Base-by-base conservation (phyloP, 192 early-diverging fungal species). In the Coemansia sp. region DNA sequence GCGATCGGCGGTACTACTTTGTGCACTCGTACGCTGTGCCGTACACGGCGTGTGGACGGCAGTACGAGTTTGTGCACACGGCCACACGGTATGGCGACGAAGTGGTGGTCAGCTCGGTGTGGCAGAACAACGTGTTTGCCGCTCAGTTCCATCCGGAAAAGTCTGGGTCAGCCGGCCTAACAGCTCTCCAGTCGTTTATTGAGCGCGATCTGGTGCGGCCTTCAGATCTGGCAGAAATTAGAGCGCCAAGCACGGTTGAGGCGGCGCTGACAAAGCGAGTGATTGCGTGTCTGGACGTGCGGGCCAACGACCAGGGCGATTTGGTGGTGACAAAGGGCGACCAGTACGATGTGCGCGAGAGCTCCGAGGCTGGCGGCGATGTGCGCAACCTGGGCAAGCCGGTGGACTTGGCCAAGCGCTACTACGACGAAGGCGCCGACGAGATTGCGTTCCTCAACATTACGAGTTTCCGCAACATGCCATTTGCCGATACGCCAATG, bases 111-210 rank as follows among this genome's bases (percentile, higher is more conserved):
- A 90, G 91, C 50, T 79, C 90, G 12, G 85, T 97, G 14, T 87
- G 90, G 78, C 83, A 83, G 51, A 88, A 87, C 49, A 96, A 94
- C 70, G 83, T 98, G 29, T 95, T 98, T 87, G 92, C 93, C 27
- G 98, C 96, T 5, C 98, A 99, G 79, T 99, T 99, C 82, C 98
- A 99, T 69, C 98, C 98, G 6, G 98, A 99, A 75, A 99, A 99
- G 82, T 92, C 89, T 51, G 98, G 98, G 3, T 84, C 79, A 25
- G 91, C 96, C 2, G 98, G 98, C 14, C 69, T 98, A 25, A 85
- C 83, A 35, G 75, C 95, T 22, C 80, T 99, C 12, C 79, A 84
- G 53, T 85, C 92, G 2, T 98, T 98, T 72, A 85, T 98, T 59
- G 74, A 85, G 49, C 64, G 80, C 35, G 75, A 79, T 48, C 57